Evolutionary conservation across 371 early-diverging fungal species (phyloP).

Genomic region (Actinomortierella ambigua): DNA sequence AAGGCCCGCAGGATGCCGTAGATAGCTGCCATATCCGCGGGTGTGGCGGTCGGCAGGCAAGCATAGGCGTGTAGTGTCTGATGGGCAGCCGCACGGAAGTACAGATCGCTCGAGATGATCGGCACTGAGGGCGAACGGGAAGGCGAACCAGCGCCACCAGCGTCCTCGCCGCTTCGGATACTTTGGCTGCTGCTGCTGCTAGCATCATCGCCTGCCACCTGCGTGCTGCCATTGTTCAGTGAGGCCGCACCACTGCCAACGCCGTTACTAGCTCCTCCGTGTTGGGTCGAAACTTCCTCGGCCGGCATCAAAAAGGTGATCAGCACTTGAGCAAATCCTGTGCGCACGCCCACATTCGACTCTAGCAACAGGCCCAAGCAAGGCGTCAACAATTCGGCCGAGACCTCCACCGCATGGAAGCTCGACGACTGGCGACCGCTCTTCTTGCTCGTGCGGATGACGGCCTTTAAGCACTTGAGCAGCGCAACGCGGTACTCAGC

Average conservation of each 20-base stretch:
- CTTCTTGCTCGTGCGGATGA: constrained; percentile 44
- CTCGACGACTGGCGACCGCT: constrained; percentile 26
- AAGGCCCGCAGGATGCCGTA: constrained; percentile 57
- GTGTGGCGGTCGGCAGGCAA: constrained; percentile 51
- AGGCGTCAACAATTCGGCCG: constrained; percentile 51
- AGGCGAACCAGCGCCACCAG: constrained; percentile 2
- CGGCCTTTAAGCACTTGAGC: constrained; percentile 51
- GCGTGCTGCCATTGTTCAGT: not conserved
- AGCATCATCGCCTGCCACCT: not conserved
- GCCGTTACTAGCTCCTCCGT: constrained; percentile 1
- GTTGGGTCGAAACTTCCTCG: constrained; percentile 23
- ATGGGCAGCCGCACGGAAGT: constrained; percentile 59
- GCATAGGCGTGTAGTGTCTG: constrained; percentile 64
- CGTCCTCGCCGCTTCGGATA: not conserved
- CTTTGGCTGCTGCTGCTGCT: constrained; percentile 2
- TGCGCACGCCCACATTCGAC: constrained; percentile 42
- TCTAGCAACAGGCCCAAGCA: constrained; percentile 53
- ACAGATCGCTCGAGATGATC: constrained; percentile 48
- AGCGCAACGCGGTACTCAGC: constrained; percentile 50
- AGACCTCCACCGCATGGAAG: constrained; percentile 24
- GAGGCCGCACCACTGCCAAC: constrained; percentile 1
- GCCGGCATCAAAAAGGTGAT: constrained; percentile 34
- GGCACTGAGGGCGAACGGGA: constrained; percentile 9
- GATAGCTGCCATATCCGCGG: constrained; percentile 64
- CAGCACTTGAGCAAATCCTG: constrained; percentile 40